phyloP scores from a whole-genome alignment of 2,329 filamentous ascomycete species.

The Arthroderma sp. region DNA sequence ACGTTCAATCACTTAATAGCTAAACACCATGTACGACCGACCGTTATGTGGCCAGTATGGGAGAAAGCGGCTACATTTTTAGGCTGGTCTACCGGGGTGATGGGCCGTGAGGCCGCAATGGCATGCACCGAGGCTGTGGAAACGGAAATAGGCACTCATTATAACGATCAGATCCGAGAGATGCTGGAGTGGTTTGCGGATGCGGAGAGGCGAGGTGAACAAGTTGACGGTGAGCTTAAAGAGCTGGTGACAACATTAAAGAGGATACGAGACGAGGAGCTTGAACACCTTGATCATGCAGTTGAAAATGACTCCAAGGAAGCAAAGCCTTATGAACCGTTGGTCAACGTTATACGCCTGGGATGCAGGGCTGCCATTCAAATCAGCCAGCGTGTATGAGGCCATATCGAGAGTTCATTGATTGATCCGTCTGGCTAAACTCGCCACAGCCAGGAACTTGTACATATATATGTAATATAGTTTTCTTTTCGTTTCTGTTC shows the following conservation, averaged over 20 bases:
- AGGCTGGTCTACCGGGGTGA: conserved; percentile 76
- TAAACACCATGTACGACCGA: conserved; percentile 80
- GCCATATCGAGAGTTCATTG: background rate
- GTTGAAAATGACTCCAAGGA: conserved; percentile 86
- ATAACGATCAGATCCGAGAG: conserved; percentile 78
- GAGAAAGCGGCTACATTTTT: conserved; percentile 62
- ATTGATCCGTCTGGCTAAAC: no score
- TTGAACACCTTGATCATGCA: conserved; percentile 92
- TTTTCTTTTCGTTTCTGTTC: no score
- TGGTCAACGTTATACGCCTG: conserved; percentile 76
- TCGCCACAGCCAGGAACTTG: no score
- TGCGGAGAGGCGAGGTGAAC: conserved; percentile 65
- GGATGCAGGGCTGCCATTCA: conserved; percentile 89
- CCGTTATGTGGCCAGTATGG: conserved; percentile 87
- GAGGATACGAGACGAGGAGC: conserved; percentile 82
- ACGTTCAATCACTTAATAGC: conserved; percentile 76
- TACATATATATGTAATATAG: no score
- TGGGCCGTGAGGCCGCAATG: conserved; percentile 93
- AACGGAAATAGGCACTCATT: conserved; percentile 93
- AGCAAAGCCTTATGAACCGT: conserved; percentile 75
- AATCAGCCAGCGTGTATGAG: conserved; percentile 47
- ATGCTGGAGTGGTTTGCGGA: conserved; percentile 68
- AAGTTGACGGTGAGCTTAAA: conserved; percentile 63
- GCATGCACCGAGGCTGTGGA: conserved; percentile 97
- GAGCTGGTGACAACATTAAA: conserved; percentile 61